Base-by-base conservation (phyloP, 345 rosid species). In the Brassica rapa region DNA sequence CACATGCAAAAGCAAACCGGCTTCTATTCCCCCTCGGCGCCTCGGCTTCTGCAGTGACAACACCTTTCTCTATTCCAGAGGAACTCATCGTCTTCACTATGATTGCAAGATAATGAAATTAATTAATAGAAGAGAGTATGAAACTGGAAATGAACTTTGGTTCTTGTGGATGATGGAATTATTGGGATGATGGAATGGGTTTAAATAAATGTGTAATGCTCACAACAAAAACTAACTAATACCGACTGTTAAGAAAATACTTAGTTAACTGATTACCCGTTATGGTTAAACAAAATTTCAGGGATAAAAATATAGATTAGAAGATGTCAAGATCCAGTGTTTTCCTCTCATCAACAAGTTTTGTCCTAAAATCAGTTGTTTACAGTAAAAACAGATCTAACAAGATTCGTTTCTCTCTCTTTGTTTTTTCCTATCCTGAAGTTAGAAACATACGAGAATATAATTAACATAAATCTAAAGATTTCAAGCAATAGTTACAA, bases 1-100 rank as follows among this genome's bases (percentile, higher is more conserved):
- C 89, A 53, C 84, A 85, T 11, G 85, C 89, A 49, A 88, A 86
- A 15, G 91, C 91, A 81, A 77, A 86, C 25, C 70, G 65, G 66
- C 66, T 77, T 77, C 81, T 63, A 55, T 77, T 77, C 16, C 81
- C 81, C 12, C 81, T 77, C 0, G 72, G 76, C 0, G 66, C 61
- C 27, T 55, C 81, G 5, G 59, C 23, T 0, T 24, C 71, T 5
- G 6, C 60, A 37, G 30, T 12, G 8, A 6, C 35, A 37, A 53
- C 51, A 16, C 81, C 76, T 77, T 57, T 10, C 65, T 77, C 81
- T 77, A 37, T 46, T 16, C 12, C 60, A 2, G 49, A 71, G 27
- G 71, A 55, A 71, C 51, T 71, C 81, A 77, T 77, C 0, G n/a
- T 62, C 4, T 76, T 16, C 12, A 0, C 59, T 9, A 1, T 19